phyloP scores from a whole-genome alignment of 129 eudicot species.

The Oenanthe sinensis region DNA sequence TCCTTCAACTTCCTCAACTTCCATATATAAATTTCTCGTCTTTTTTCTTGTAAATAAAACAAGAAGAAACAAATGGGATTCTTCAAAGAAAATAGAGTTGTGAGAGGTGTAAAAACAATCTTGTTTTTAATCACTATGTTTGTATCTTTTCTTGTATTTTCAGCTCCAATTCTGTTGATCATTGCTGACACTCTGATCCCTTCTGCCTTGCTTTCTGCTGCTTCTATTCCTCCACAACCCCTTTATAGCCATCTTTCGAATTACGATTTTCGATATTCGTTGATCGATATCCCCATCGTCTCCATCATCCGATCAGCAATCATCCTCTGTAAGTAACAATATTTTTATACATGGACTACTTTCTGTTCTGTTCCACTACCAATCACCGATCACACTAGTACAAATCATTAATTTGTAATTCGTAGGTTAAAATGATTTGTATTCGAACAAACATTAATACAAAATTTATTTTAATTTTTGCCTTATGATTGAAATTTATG shows the following conservation, averaged over 20 bases:
- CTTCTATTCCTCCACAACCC: slow-evolving; percentile 40
- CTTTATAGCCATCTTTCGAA: slow-evolving; percentile 38
- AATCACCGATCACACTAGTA: too few species aligned
- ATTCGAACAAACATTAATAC: too few species aligned
- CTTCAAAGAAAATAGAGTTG: slow-evolving; percentile 41
- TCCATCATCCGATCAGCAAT: slow-evolving; percentile 73
- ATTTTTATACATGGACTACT: too few species aligned
- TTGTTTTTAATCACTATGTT: slow-evolving; percentile 68
- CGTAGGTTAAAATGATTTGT: not conserved
- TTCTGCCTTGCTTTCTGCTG: slow-evolving; percentile 64
- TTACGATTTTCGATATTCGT: slow-evolving; percentile 73
- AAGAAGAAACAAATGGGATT: slow-evolving; percentile 31
- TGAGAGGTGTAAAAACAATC: slow-evolving; percentile 66
- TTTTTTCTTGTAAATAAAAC: not conserved
- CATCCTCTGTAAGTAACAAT: slow-evolving; percentile 55
- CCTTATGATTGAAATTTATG: not conserved
- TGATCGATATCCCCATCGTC: slow-evolving; percentile 74
- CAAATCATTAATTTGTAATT: not conserved
- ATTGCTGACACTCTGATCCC: slow-evolving; percentile 88
- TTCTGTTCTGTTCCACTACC: not conserved
- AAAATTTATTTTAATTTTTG: not conserved
- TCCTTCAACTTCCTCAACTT: not conserved
- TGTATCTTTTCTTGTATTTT: slow-evolving; percentile 58
- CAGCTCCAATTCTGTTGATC: slow-evolving; percentile 70
- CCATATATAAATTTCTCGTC: not conserved